These are phyloP conservation scores for Nidularia pulvinata DNA, from an alignment of 768 basidiomycete genomes.

Conservation along the genomic window DNA sequence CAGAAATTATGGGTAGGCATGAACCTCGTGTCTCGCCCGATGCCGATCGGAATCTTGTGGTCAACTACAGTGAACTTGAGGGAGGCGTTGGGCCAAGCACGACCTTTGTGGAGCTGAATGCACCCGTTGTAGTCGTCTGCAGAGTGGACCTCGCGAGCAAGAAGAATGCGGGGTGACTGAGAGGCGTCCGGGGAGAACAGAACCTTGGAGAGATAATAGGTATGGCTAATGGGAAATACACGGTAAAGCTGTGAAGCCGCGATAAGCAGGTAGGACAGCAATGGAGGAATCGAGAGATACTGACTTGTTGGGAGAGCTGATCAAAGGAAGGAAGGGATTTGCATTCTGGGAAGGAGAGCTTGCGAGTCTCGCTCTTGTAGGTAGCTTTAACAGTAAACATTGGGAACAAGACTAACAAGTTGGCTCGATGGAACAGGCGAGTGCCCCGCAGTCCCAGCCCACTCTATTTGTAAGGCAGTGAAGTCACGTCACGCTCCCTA, in stretches of 20 bases:
- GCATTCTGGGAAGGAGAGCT: constrained; percentile 53
- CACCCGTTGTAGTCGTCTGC: constrained; percentile 56
- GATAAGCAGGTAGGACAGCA: constrained; percentile 18
- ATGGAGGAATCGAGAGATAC: constrained; percentile 11
- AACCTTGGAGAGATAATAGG: constrained; percentile 64
- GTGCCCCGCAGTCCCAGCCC: background rate
- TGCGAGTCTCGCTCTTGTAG: constrained; percentile 69
- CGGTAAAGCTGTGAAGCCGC: constrained; percentile 55
- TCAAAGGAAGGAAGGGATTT: constrained; percentile 61
- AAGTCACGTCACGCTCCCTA: too few relatives aligned
- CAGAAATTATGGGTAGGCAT: background rate
- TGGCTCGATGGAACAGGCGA: constrained; percentile 11
- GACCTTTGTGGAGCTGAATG: constrained; percentile 47
- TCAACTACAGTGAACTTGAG: constrained; percentile 66
- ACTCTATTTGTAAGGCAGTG: too few relatives aligned
- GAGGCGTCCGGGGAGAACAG: constrained; percentile 67
- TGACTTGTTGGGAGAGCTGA: constrained; percentile 63
- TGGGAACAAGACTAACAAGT: constrained; percentile 22
- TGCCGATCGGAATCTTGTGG: too few relatives aligned
- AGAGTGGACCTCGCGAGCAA: constrained; percentile 59
- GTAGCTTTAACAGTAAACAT: constrained; percentile 85
- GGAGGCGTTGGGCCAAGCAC: constrained; percentile 55
- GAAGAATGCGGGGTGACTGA: constrained; percentile 53
- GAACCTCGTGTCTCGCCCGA: constrained; percentile 16
- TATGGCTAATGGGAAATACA: constrained; percentile 62